phyloP scores from a whole-genome alignment of 805 yeast genomes.

The Pichia nanzhaoensis region DNA sequence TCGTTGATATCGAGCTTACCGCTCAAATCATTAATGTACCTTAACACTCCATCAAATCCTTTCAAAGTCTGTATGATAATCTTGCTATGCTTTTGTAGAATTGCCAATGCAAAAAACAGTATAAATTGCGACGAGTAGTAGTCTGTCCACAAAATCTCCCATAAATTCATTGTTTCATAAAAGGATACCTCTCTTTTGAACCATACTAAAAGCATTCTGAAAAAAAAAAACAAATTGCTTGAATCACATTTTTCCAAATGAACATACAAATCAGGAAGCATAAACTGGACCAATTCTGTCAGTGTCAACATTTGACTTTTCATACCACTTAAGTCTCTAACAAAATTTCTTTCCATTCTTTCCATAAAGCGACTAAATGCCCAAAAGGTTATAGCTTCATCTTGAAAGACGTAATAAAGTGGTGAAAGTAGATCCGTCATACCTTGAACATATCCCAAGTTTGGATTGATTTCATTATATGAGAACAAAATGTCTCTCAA shows the following conservation, averaged over 20 bases:
- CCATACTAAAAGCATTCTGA: conserved; percentile 93
- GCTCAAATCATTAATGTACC: conserved; percentile 85
- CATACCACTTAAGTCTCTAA: conserved; percentile 91
- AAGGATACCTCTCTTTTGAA: conserved; percentile 85
- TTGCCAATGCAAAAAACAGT: conserved; percentile 78
- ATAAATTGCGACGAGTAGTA: conserved; percentile 81
- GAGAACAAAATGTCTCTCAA: conserved; percentile 77
- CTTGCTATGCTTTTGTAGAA: conserved; percentile 80
- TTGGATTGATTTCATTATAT: conserved; percentile 74
- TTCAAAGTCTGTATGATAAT: conserved; percentile 66
- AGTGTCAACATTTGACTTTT: conserved; percentile 77
- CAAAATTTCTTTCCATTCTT: conserved; percentile 88
- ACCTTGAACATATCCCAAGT: conserved; percentile 95
- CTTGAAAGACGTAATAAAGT: conserved; percentile 55
- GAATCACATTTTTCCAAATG: conserved; percentile 87
- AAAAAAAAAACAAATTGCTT: conserved; percentile 84
- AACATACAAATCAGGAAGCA: conserved; percentile 77
- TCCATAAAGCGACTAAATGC: conserved; percentile 85
- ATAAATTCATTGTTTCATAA: conserved; percentile 67
- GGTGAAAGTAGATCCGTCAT: conserved; percentile 94
- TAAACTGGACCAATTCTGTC: conserved; percentile 79
- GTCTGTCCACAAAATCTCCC: conserved; percentile 94
- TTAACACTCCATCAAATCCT: conserved; percentile 85
- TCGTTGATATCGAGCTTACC: conserved; percentile 71
- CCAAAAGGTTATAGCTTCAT: conserved; percentile 83